Evolutionary conservation across 1,284 basidiomycete species (phyloP), one percentile per base, ranked within the genome.

Genomic region (Vanrija sp.): DNA sequence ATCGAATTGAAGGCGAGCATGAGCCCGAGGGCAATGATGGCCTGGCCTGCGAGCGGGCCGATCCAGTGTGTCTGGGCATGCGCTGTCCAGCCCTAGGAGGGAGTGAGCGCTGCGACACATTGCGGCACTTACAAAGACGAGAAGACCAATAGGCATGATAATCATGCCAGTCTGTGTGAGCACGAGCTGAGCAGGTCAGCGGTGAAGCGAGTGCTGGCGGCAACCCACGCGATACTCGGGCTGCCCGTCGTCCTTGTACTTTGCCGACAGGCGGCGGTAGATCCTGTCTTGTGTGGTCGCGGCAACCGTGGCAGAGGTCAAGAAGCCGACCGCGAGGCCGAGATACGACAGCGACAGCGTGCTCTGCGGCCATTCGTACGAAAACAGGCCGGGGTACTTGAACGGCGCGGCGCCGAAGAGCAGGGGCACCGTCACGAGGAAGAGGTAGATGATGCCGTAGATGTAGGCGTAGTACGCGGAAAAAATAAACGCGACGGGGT

Each of bases 1-100:
- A 79, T 72, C 5, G 67, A 67, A 59, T 79, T 78, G 70, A 79
- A 79, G 10, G 74, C 72, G 28, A 79, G 57, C 65, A 79, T 78
- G 4, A 76, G 58, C 1, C 73, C 69, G 15, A 68, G 40, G 8
- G 65, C 71, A n/a, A 69, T 60, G 8, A 77, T n/a, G 4, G 47
- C 58, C 34, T 68, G 59, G 6, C 74, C 76, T 3, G 76, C 63
- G 12, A 71, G 60, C 0, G 76, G 76, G 0, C 61, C 73, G 16
- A 78, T 76, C 75, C 76, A 78, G 51, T 78, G 74, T 1, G 64
- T 65, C 19, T 74, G 54, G 0, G 67, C 65, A 7, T 76, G 52
- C 1, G 75, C 74, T 10, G 72, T 74, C 76, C 76, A 78, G 52
- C 48, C 53, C 28, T 28, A 6, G 28, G 28, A 6, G 28, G 28